These are phyloP conservation scores for Xylaria telfairii DNA, from an alignment of 495 filamentous ascomycete species.

Conservation along the genomic window DNA sequence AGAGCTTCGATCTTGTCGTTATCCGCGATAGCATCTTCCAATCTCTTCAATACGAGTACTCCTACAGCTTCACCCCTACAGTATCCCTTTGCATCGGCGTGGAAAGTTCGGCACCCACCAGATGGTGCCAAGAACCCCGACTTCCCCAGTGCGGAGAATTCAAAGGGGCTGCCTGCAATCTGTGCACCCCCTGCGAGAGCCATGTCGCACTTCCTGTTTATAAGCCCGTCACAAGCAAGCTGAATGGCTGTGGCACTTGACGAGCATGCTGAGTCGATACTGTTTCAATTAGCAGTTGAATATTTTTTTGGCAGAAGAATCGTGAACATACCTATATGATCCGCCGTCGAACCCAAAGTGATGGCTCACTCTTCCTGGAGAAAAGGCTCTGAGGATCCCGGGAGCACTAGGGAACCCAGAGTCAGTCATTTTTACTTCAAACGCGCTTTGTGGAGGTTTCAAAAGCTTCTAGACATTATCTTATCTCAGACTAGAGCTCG, in stretches of 20 bases:
- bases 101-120: constrained; percentile 34
- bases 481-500: too few species aligned
- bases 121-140: constrained; percentile 45
- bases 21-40: constrained; percentile 55
- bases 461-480: too few species aligned
- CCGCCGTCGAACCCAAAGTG: constrained; percentile 48
- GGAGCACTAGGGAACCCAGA: too few species aligned
- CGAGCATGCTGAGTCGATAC: constrained; percentile 52
- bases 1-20: constrained; percentile 54
- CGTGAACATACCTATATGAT: constrained; percentile 38
- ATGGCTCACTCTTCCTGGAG: constrained; percentile 52
- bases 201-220: constrained; percentile 73
- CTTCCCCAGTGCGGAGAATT: constrained; percentile 61
- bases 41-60: constrained; percentile 53
- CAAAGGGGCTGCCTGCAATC: constrained; percentile 67
- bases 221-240: constrained; percentile 65
- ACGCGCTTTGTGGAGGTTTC: too few species aligned
- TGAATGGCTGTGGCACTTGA: constrained; percentile 46
- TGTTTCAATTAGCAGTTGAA: neutral
- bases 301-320: neutral
- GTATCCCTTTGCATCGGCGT: constrained; percentile 57
- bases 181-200: constrained; percentile 66
- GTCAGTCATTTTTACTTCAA: too few species aligned
- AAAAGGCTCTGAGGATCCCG: constrained; percentile 76
- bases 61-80: constrained; percentile 62